phyloP scores from a whole-genome alignment of 208 protist species.

The Novymonas esmeraldas region DNA sequence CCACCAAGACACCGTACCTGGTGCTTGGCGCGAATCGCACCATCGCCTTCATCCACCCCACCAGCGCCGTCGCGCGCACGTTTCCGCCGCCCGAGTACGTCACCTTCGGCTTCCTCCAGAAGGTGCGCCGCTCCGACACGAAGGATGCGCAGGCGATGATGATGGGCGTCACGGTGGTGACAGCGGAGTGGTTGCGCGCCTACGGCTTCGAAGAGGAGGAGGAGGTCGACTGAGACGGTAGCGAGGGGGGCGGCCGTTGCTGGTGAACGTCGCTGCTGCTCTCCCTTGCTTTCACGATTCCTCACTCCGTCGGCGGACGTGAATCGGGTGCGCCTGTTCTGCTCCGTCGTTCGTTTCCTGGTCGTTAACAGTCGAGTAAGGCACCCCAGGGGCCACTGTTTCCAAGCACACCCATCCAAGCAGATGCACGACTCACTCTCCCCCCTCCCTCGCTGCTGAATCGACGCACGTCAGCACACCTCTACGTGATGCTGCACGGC shows the following conservation, averaged over 20 bases:
- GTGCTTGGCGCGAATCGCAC: constrained; percentile 47
- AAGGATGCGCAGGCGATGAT: constrained; percentile 82
- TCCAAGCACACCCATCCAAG: no score
- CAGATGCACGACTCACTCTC: no score
- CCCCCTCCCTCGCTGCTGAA: no score
- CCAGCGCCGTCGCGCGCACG: constrained; percentile 80
- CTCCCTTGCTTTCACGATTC: background rate
- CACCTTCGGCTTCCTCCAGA: constrained; percentile 81
- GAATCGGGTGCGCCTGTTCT: background rate
- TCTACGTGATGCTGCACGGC: no score
- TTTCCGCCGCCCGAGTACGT: constrained; percentile 90
- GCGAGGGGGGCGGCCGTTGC: background rate
- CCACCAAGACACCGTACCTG: constrained; percentile 85
- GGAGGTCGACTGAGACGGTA: no score
- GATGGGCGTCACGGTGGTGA: constrained; percentile 89
- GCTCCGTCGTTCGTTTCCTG: background rate
- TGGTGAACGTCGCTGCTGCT: background rate
- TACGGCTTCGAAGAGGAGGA: constrained; percentile 55
- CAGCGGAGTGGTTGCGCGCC: constrained; percentile 82
- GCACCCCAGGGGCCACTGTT: background rate
- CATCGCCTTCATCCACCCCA: constrained; percentile 87
- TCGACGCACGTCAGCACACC: no score
- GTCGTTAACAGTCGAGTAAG: constrained; percentile 9
- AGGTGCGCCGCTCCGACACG: constrained; percentile 72
- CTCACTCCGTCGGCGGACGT: no score